Evolutionary conservation across 352 stramenopile species (phyloP), one percentile per base, ranked within the genome.

Genomic region (Globisporangium yorkense): DNA sequence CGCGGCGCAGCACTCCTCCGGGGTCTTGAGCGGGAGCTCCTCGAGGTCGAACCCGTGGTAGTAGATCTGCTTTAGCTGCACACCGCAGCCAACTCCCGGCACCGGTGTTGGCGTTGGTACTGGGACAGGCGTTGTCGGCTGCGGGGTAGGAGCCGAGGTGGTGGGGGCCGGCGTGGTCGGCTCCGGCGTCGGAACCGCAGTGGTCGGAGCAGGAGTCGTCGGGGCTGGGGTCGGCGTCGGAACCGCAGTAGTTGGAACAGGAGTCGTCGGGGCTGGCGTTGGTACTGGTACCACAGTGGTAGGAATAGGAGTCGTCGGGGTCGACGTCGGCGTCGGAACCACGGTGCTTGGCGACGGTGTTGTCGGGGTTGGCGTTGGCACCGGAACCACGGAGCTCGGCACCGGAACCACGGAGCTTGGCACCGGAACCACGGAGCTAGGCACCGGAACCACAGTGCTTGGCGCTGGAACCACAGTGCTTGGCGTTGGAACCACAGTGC

Each of bases 51-150:
- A 58, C 0, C 53, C 53, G 29, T 58, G 53, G 27, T 51, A 58
- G 41, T 58, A 58, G 40, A 58, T 58, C 6, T 58, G 43, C 53
- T 58, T 58, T 8, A 58, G 40, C 53, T 58, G 53, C 27, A 9
- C 16, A 15, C 40, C 41, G 31, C 53, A 58, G 6, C 50, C 41
- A 27, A 58, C 15, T 18, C 37, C 37, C 49, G 59, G 52, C 4
- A 47, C 50, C 10, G 49, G 49, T 1, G 51, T 57, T 24, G 49
- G 49, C 1, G 51, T 57, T 45, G 50, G 49, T n/a, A 31, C 29
- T 13, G 49, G 49, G 31, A 35, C 31, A 35, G 8, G 31, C 8
- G 31, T 35, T 9, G 31, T 35, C 31, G 31, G 31, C 5, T 7
- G 3, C 4, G 31, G 31, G 31, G 31, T 35, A 9, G 31, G 31